A percentile compares a stretch with the other conserved stretches of the same genome.
These are phyloP conservation scores for Stellera chamaejasme DNA, from an alignment of 345 rosid genomes.

Conservation along the genomic window DNA sequence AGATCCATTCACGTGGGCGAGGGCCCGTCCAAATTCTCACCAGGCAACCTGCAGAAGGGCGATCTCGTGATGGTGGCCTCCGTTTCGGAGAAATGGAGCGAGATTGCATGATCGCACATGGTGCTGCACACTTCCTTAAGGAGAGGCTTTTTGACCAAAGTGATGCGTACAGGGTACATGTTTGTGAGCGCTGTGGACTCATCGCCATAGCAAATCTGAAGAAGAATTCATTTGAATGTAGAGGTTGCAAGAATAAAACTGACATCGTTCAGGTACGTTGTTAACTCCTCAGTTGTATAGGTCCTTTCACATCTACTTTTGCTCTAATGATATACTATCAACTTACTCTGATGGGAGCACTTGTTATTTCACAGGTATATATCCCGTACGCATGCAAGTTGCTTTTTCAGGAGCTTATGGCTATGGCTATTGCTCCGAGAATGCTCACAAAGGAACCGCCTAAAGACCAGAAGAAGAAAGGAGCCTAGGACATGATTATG, in stretches of 20 bases:
- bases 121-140: conserved; percentile 88
- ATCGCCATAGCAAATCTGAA: conserved; percentile 92
- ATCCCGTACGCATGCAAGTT: conserved; percentile 93
- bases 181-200: conserved; percentile 84
- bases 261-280: conserved; percentile 82
- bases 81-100: conserved; percentile 98
- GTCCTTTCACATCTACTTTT: background rate
- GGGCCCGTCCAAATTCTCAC: conserved; percentile 96
- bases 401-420: conserved; percentile 96
- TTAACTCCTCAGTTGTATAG: background rate
- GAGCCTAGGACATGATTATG: conserved; percentile 21
- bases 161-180: conserved; percentile 93
- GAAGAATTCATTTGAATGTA: conserved; percentile 86
- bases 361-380: conserved; percentile 47
- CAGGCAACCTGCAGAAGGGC: conserved; percentile 98
- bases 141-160: conserved; percentile 97
- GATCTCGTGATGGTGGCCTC: conserved; percentile 95
- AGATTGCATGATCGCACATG: conserved; percentile 98
- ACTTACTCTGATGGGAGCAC: background rate
- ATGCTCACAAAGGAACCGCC: conserved; percentile 65
- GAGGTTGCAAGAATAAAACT: conserved; percentile 96
- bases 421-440: conserved; percentile 99
- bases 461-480: conserved; percentile 57
- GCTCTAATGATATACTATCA: no score
- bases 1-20: conserved; percentile 96